These are phyloP conservation scores for Ophiocordyceps camponoti-floridani DNA, from an alignment of 2,329 filamentous ascomycete genomes.

Conservation along the genomic window DNA sequence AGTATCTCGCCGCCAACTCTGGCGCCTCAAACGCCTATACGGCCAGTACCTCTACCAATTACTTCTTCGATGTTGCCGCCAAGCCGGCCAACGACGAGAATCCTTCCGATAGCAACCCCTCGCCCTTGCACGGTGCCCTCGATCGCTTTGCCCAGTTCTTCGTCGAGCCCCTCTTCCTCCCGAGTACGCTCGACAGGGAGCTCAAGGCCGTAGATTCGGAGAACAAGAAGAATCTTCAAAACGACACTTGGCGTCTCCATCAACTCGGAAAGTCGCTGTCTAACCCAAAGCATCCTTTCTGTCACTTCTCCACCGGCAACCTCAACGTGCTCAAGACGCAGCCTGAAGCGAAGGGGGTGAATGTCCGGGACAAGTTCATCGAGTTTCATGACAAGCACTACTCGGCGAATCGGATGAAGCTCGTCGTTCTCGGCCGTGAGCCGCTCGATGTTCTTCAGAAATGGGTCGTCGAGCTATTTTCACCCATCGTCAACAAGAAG, in stretches of 20 bases:
- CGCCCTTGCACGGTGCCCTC: conserved; percentile 57
- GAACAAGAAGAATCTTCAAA: conserved; percentile 95
- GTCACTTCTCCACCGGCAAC: conserved; percentile 84
- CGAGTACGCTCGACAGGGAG: conserved; percentile 72
- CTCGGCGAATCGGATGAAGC: conserved; percentile 85
- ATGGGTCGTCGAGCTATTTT: conserved; percentile 75
- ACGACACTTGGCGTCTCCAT: conserved; percentile 70
- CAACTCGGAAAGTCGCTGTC: conserved; percentile 81
- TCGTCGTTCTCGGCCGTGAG: conserved; percentile 72
- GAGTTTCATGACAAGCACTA: conserved; percentile 82
- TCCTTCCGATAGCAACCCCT: conserved; percentile 35
- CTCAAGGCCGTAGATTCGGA: conserved; percentile 82
- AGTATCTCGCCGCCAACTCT: conserved; percentile 78
- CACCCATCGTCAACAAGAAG: conserved; percentile 65
- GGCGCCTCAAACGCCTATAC: conserved; percentile 94
- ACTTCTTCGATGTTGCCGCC: conserved; percentile 88
- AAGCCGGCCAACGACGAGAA: conserved; percentile 47
- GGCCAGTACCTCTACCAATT: conserved; percentile 84
- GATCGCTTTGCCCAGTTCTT: conserved; percentile 94
- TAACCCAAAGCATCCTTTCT: conserved; percentile 73
- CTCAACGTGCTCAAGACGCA: conserved; percentile 70
- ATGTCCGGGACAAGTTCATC: conserved; percentile 81
- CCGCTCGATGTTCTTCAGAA: conserved; percentile 62
- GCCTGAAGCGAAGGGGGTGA: conserved; percentile 61
- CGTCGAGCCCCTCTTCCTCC: conserved; percentile 69